These are phyloP conservation scores for Dactylis glomerata DNA, from an alignment of 176 grass and related monocot genomes.

Conservation along the genomic window DNA sequence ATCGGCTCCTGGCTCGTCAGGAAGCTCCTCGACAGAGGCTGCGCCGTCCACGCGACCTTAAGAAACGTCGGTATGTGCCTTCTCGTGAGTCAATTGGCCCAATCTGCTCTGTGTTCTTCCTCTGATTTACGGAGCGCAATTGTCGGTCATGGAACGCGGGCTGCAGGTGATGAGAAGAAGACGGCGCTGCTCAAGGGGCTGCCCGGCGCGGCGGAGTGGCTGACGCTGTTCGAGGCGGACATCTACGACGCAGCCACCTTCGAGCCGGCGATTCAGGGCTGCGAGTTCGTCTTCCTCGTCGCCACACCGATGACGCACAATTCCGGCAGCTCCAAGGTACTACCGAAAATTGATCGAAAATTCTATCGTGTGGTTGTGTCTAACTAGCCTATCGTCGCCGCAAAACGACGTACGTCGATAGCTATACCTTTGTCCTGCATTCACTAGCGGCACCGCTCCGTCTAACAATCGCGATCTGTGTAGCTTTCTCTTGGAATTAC, in stretches of 20 bases:
- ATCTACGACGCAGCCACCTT: conserved; percentile 52
- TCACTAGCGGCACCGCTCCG: no score
- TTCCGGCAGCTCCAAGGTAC: conserved; percentile 35
- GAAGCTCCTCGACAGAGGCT: conserved; percentile 42
- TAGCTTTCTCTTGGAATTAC: no score
- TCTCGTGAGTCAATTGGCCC: background rate
- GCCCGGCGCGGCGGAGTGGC: conserved; percentile 43
- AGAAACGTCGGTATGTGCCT: background rate
- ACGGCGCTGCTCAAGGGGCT: conserved; percentile 27
- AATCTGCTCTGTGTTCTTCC: no score
- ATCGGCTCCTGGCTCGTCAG: conserved; percentile 32
- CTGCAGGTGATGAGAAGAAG: conserved; percentile 48
- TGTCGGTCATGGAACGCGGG: background rate
- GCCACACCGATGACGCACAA: conserved; percentile 41
- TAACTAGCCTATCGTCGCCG: background rate
- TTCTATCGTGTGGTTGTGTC: background rate
- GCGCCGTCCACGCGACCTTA: conserved; percentile 28
- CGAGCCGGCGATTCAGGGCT: conserved; percentile 49
- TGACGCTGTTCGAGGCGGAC: conserved; percentile 54
- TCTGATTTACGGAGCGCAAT: background rate
- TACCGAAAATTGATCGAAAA: background rate
- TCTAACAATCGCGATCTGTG: no score
- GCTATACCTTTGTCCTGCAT: background rate
- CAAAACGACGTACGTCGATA: background rate
- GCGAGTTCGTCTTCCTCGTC: conserved; percentile 69